Evolutionary conservation across 495 filamentous ascomycete genomes (phyloP), one percentile per base, ranked within the genome.

Genomic region (Copromyces sp.): DNA sequence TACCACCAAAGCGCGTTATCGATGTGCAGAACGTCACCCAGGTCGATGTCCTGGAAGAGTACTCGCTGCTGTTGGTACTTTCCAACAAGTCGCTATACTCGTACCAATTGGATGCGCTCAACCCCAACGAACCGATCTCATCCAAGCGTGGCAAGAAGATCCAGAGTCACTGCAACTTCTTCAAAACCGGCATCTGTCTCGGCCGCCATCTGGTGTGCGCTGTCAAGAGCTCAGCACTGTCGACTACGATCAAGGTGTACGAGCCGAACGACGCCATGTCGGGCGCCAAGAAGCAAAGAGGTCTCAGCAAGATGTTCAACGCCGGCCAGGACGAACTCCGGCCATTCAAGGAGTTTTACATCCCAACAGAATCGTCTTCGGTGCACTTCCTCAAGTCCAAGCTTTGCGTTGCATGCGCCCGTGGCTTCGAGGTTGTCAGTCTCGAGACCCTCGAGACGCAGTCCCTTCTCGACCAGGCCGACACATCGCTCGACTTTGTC

Each of bases 311-410:
- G 84, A 94, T 99, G 90, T 94, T 98, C 84, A 92, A 93, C 79
- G 90, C 92, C 73, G 92, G 93, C 14, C 94, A 97, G 78, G 96
- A 99, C 76, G 92, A 95, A 68, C 85, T 99, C 70, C 97, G 94
- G 79, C 93, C 94, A 17, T 98, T 95, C 87, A 98, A 98, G 88
- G 96, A 99, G 85, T 98, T 97, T 78, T 98, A 98, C 82, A 97
- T 99, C 75, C 96, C 96, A 9, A 93, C 94, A 6, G 96, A 99
- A 83, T 95, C 94, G 8, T 93, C 91, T 3, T 97, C 94, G 68
- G 94, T 99, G 35, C 96, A 99, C 80, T 99, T 98, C 87, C 86
- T 99, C 74, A 93, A 94, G 74, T 95, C 93, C 74, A 98, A 97
- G 77, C 88, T 99, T 24, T 99, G 96, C 79, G 95, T 98, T 61